phyloP scores from a whole-genome alignment of 495 filamentous ascomycete species.

The Trichocladium uniseriatum region DNA sequence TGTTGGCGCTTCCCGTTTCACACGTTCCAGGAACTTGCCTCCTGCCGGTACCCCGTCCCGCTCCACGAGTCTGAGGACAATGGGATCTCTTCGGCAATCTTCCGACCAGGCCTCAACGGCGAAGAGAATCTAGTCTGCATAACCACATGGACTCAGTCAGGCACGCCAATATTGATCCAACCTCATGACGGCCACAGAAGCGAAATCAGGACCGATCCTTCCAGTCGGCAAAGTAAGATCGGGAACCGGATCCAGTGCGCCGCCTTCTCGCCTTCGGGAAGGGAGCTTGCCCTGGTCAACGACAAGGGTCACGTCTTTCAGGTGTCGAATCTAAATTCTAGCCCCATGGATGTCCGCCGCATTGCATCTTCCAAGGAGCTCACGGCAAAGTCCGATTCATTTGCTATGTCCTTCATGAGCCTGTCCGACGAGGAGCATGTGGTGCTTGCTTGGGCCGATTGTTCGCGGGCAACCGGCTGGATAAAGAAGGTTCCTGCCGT shows the following conservation, averaged over 20 bases:
- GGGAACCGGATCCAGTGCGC: conserved; percentile 29
- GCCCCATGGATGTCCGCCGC: conserved; percentile 21
- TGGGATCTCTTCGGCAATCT: conserved; percentile 25
- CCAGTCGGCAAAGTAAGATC: conserved; percentile 21
- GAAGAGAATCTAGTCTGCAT: conserved; percentile 28
- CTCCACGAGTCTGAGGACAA: conserved; percentile 32
- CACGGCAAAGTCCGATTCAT: conserved; percentile 24
- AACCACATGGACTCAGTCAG: conserved; percentile 32
- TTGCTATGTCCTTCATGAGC: conserved; percentile 28
- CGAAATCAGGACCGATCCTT: conserved; percentile 21
- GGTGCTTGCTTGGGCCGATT: conserved; percentile 29
- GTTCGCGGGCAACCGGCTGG: conserved; percentile 19
- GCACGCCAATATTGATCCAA: conserved; percentile 29
- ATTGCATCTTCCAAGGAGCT: conserved; percentile 25
- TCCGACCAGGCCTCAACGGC: conserved; percentile 17
- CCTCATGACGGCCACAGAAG: conserved; percentile 25
- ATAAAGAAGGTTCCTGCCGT: conserved; percentile 26
- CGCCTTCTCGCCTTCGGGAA: conserved; percentile 26
- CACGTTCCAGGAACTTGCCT: conserved; percentile 22
- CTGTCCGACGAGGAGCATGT: conserved; percentile 27
- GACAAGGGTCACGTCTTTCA: conserved; percentile 31
- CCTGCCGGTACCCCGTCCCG: conserved; percentile 28
- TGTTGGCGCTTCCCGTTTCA: conserved; percentile 28
- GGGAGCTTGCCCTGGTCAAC: conserved; percentile 28
- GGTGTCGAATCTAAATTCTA: conserved; percentile 28